Evolutionary conservation across 805 yeast genomes (phyloP).

Genomic region (Hanseniaspora mollemarum): DNA sequence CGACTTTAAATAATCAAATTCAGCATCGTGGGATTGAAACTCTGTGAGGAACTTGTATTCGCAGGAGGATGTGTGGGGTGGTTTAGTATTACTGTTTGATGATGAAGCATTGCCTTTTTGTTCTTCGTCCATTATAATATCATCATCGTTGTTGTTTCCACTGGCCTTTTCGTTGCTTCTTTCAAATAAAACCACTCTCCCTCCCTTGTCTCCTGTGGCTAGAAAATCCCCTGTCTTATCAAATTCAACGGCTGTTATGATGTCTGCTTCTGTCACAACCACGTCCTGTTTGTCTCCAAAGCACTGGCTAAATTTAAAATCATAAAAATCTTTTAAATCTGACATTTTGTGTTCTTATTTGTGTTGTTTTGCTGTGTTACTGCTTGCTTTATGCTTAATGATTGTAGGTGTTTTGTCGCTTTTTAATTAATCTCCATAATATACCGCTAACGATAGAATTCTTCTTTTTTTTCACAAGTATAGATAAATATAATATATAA

Average conservation of each 20-base stretch:
- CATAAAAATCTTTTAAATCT: constrained; percentile 21
- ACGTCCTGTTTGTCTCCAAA: constrained; percentile 98
- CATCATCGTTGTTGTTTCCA: background rate
- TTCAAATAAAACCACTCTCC: constrained; percentile 91
- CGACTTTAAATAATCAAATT: constrained; percentile 90
- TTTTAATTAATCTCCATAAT: too few species aligned
- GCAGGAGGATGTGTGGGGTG: constrained; percentile 32
- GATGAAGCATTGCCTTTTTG: background rate
- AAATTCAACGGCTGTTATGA: constrained; percentile 92
- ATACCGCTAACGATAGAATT: too few species aligned
- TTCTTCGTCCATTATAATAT: constrained; percentile 13
- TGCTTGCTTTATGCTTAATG: background rate
- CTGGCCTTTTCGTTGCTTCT: constrained; percentile 50
- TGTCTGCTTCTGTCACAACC: constrained; percentile 94
- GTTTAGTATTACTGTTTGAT: constrained; percentile 29
- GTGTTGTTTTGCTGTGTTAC: background rate
- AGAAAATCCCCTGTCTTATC: constrained; percentile 88
- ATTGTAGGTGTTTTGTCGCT: too few species aligned
- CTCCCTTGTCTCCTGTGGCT: constrained; percentile 98
- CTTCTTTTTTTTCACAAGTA: too few species aligned
- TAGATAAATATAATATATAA: too few species aligned
- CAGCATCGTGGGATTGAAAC: constrained; percentile 97
- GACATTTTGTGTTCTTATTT: constrained; percentile 18
- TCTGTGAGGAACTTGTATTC: constrained; percentile 94
- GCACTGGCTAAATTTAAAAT: constrained; percentile 79